Evolutionary conservation across 768 basidiomycete genomes (phyloP).

Genomic region (Russula abietina): DNA sequence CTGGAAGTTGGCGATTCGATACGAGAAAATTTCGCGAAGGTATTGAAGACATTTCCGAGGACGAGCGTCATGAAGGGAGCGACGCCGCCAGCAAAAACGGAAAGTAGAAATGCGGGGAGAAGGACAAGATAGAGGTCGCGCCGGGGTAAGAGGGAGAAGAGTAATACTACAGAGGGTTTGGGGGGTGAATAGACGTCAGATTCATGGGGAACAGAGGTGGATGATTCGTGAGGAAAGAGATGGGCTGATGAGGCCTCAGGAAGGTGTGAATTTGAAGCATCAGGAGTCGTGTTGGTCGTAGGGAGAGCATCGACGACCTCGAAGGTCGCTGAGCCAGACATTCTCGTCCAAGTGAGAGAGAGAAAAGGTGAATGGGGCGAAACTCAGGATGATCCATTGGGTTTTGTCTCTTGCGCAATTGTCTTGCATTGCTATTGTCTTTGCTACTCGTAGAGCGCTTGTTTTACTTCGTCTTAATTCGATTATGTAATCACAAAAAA

Average conservation of each 20-base stretch:
- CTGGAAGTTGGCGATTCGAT: conserved; percentile 35
- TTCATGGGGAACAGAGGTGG: conserved; percentile 27
- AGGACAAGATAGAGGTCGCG: conserved; percentile 53
- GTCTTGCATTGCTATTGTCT: conserved; percentile 22
- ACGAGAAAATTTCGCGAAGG: conserved; percentile 56
- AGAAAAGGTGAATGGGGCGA: conserved; percentile 22
- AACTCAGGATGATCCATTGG: conserved; percentile 25
- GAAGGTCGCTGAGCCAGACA: conserved; percentile 28
- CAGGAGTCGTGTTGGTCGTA: conserved; percentile 25
- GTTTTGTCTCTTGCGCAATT: conserved; percentile 27
- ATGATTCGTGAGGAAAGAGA: conserved; percentile 24
- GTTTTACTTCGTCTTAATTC: neutral
- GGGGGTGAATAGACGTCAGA: conserved; percentile 27
- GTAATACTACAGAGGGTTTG: conserved; percentile 43
- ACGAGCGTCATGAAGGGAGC: conserved; percentile 85
- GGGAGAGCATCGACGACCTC: conserved; percentile 26
- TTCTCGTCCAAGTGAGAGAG: conserved; percentile 22
- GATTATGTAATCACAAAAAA: conserved; percentile 26
- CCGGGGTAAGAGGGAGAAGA: conserved; percentile 60
- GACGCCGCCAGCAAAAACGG: conserved; percentile 59
- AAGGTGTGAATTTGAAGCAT: conserved; percentile 25
- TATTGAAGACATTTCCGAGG: conserved; percentile 70
- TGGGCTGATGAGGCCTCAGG: conserved; percentile 21
- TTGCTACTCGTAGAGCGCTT: neutral
- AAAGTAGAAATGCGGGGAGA: conserved; percentile 56